Percentiles rank a stretch among this genome's conserved stretches.
Evolutionary conservation across 192 early-diverging fungal genomes (phyloP).

Genomic region (Backusella sp.): DNA sequence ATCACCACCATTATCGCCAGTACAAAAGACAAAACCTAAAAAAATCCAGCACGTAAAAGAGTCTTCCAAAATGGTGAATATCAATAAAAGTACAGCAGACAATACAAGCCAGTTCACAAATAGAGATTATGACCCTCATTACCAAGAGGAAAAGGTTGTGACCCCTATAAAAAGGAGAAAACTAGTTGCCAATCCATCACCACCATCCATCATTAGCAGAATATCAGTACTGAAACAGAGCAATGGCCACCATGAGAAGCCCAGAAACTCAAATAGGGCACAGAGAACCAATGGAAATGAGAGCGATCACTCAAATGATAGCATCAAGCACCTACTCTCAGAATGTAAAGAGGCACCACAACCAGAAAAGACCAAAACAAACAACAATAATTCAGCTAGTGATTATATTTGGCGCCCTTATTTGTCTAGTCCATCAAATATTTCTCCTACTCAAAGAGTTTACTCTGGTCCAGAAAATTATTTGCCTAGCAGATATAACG

Average conservation of each 20-base stretch:
- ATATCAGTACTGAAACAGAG: background rate
- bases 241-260: background rate
- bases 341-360: background rate
- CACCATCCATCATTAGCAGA: background rate
- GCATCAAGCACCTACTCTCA: background rate
- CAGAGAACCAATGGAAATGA: background rate
- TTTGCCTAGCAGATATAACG: background rate
- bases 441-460: background rate
- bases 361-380: background rate
- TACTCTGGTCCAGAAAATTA: background rate
- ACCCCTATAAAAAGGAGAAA: background rate
- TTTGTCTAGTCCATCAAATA: background rate
- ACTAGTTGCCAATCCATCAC: background rate
- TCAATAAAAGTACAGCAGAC: background rate
- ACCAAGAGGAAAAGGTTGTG: background rate
- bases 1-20: background rate
- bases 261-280: background rate
- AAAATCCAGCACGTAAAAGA: background rate
- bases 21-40: background rate
- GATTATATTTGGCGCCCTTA: background rate
- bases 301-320: background rate
- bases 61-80: background rate
- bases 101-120: background rate
- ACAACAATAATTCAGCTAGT: background rate
- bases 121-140: background rate